Evolutionary conservation across 306 rosid species (phyloP).

Genomic region (Comarum palustre): DNA sequence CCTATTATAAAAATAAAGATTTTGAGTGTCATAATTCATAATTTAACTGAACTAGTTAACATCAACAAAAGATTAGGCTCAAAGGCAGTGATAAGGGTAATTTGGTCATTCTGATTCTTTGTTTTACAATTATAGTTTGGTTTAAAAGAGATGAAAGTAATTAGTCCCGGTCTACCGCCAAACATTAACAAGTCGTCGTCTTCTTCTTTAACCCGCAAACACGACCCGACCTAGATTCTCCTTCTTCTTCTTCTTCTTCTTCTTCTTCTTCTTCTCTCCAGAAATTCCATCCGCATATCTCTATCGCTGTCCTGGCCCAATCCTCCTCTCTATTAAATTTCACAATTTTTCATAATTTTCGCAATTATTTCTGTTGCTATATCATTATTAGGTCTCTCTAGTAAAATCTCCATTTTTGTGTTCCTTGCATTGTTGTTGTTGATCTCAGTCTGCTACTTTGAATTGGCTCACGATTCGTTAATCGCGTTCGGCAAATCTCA

Average conservation of each 20-base stretch:
- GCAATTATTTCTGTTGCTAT: slow-evolving; percentile 26
- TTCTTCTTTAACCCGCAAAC: slow-evolving; percentile 17
- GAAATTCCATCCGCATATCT: slow-evolving; percentile 16
- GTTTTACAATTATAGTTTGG: not conserved
- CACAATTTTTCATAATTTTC: slow-evolving; percentile 7
- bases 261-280: not conserved
- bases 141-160: not conserved
- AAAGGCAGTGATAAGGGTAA: no score
- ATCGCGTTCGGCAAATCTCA: slow-evolving; percentile 16
- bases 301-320: slow-evolving; percentile 28
- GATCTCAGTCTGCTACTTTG: slow-evolving; percentile 32
- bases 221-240: slow-evolving; percentile 26
- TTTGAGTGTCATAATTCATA: no score
- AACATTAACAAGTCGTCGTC: not conserved
- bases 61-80: no score
- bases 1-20: no score
- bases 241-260: not conserved
- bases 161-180: slow-evolving; percentile 29
- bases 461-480: slow-evolving; percentile 15
- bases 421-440: slow-evolving; percentile 25
- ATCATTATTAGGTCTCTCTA: slow-evolving; percentile 24
- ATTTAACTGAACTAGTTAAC: no score
- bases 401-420: not conserved
- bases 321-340: not conserved
- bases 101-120: no score